These are phyloP conservation scores for Sicyos edulis DNA, from an alignment of 306 rosid species.

Conservation along the genomic window DNA sequence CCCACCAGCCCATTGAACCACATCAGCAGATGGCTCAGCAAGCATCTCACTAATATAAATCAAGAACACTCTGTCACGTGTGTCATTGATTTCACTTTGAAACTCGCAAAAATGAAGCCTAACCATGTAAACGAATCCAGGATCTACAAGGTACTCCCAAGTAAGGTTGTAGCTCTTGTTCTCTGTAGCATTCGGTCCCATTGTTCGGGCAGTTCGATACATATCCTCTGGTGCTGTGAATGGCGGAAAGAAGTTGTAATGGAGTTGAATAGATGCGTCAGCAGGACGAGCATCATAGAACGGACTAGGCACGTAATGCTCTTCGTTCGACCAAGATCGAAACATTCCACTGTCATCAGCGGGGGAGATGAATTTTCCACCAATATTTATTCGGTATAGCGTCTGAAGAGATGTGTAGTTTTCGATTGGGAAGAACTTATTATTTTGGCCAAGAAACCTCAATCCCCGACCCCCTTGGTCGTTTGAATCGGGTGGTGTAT, in stretches of 20 bases:
- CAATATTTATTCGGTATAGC: background rate
- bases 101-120: constrained; percentile 33
- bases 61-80: background rate
- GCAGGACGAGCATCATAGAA: no score
- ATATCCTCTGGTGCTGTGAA: constrained; percentile 17
- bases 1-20: constrained; percentile 3
- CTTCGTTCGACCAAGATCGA: constrained; percentile 10
- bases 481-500: background rate
- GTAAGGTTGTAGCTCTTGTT: constrained; percentile 25
- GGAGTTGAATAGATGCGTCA: background rate
- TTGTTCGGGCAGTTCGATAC: constrained; percentile 17
- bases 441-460: no score
- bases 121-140: constrained; percentile 23
- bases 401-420: background rate
- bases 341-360: constrained; percentile 9
- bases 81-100: background rate
- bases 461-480: no score
- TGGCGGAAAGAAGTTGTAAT: background rate
- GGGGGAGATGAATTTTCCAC: background rate
- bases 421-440: background rate
- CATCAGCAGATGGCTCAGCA: constrained; percentile 21
- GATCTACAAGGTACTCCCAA: constrained; percentile 28
- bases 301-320: background rate
- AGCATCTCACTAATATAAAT: constrained; percentile 28
- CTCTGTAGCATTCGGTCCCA: background rate